Base-by-base conservation (phyloP, 371 early-diverging fungal species). In the Mucor ambiguus region DNA sequence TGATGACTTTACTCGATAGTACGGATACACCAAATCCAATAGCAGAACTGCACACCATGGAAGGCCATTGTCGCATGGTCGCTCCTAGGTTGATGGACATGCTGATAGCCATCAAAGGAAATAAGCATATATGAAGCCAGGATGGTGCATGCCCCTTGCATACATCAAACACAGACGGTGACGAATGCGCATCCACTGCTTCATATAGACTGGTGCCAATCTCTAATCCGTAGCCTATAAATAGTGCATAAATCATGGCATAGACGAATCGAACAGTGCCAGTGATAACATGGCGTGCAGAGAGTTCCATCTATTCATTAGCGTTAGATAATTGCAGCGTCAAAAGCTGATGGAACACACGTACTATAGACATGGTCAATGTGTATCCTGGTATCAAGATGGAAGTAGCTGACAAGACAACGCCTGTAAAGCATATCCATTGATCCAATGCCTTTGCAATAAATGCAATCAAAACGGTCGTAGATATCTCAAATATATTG, bases 221-320 rank as follows among this genome's bases (percentile, higher is more conserved):
- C 6, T 86, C 81, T 58, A 93, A 77, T 7, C 93, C 94, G 44
- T 90, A 92, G 8, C 90, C 88, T 16, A 91, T 84, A 41, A 91
- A 72, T 43, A 93, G 81, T 1, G 93, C 88, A 8, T 87, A 85
- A 8, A 94, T 75, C n/a, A 95, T 70, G 2, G 93, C 85, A 62
- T 89, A 87, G 26, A 89, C 89, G 16, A 92, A 75, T 10, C 92
- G 84, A 16, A 93, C 85, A 0, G 92, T 90, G 9, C 95, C 95
- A 1, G 92, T 90, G 52, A 91, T 86, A 70, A 93, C 82, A 71
- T 93, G 93, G 10, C 89, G 85, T 12, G 93, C 90, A 3, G 90
- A 83, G 18, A 95, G 75, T 64, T 93, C 95, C 63, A 92, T 89
- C 78, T 78, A 71, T 41, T 24, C 26, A 20, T 58, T 28, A 22